These are phyloP conservation scores for Aspergillus tubingensis DNA, from an alignment of 2,329 filamentous ascomycete genomes.

Conservation along the genomic window DNA sequence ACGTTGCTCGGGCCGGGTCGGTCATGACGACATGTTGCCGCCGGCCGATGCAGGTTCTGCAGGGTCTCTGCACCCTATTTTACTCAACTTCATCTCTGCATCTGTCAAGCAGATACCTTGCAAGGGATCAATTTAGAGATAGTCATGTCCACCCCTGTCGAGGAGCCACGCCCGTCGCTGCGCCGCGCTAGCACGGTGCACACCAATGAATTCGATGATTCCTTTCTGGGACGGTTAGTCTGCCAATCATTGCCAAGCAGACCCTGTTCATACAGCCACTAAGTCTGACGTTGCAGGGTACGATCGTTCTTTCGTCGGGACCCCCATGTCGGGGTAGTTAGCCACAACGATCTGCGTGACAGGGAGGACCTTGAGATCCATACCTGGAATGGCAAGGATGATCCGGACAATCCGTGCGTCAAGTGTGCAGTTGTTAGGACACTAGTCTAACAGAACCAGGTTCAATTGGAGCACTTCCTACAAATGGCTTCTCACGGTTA, in stretches of 20 bases:
- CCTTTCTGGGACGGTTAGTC: constrained; percentile 24
- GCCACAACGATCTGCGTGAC: constrained; percentile 23
- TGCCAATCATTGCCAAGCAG: not conserved
- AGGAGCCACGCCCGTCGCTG: constrained; percentile 10
- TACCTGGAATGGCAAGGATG: constrained; percentile 31
- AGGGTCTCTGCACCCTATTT: not conserved
- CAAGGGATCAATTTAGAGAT: not conserved
- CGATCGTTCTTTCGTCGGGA: constrained; percentile 29
- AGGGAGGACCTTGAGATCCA: constrained; percentile 31
- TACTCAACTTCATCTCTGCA: not conserved
- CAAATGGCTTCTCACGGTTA: constrained; percentile 47
- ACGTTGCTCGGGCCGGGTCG: constrained; percentile 1
- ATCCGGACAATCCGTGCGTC: constrained; percentile 34
- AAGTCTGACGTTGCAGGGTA: constrained; percentile 14
- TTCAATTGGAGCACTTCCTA: constrained; percentile 47
- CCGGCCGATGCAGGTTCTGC: not conserved
- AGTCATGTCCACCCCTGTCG: not conserved
- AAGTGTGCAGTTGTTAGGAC: not conserved
- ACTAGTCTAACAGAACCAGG: constrained; percentile 15
- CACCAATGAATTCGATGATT: constrained; percentile 29
- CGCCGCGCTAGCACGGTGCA: constrained; percentile 24
- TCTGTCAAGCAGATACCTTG: not conserved
- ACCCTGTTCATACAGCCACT: too few species aligned
- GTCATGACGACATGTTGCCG: constrained; percentile 21
- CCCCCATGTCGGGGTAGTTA: constrained; percentile 28